Conservation (phyloP, 1,284 basidiomycete genomes). For the Pascua guehoae region DNA sequence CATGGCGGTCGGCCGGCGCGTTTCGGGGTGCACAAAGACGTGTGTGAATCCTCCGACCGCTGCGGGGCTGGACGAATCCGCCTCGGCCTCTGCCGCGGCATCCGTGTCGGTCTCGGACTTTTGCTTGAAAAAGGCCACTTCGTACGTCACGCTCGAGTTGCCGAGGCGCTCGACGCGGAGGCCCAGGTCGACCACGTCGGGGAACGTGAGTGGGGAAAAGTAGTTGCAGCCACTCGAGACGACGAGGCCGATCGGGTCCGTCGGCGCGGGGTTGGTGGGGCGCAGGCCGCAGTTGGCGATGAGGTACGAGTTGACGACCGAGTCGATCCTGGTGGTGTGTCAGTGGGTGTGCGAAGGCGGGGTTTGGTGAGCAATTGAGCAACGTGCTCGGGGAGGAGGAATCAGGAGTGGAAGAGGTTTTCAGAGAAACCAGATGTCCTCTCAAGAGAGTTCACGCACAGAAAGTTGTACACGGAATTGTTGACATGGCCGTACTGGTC, state of each 20-base stretch:
- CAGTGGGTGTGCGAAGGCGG: background rate
- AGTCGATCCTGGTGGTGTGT: slow-evolving; percentile 13
- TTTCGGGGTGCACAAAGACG: slow-evolving; percentile 16
- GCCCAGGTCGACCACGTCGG: slow-evolving; percentile 17
- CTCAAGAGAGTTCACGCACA: slow-evolving; percentile 9
- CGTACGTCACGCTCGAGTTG: slow-evolving; percentile 17
- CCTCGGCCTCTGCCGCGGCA: background rate
- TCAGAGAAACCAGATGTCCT: background rate
- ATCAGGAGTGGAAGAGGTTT: background rate
- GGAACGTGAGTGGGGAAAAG: slow-evolving; percentile 15
- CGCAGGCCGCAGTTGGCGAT: slow-evolving; percentile 17
- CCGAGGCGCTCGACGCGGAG: slow-evolving; percentile 18
- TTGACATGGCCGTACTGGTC: slow-evolving; percentile 20
- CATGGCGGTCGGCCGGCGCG: slow-evolving; percentile 15
- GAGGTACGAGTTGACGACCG: slow-evolving; percentile 18
- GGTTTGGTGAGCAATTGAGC: slow-evolving; percentile 1
- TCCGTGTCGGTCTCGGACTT: slow-evolving; percentile 1
- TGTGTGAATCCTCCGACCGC: slow-evolving; percentile 20
- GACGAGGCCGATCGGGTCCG: slow-evolving; percentile 18
- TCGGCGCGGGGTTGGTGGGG: slow-evolving; percentile 8
- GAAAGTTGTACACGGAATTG: slow-evolving; percentile 21
- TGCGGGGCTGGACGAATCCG: background rate
- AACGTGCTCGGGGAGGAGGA: background rate
- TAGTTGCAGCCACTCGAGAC: slow-evolving; percentile 18
- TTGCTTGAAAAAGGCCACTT: slow-evolving; percentile 14